Evolutionary conservation across 2,329 filamentous ascomycete genomes (phyloP).

Genomic region (Venturia aucupariae): DNA sequence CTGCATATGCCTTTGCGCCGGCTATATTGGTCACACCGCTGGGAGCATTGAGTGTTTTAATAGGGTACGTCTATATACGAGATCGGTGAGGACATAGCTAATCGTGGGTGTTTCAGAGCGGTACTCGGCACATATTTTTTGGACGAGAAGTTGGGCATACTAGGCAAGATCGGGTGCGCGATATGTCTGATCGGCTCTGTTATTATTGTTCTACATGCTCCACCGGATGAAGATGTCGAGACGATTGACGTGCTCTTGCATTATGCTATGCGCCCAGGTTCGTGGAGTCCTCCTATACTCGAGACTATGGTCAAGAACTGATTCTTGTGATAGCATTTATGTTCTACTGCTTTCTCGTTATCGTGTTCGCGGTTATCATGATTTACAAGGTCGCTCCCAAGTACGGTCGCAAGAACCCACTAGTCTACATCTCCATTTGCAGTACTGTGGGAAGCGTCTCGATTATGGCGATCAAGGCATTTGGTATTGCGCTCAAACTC

Average conservation of each 20-base stretch:
- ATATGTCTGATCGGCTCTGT: conserved; percentile 94
- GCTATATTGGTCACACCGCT: conserved; percentile 97
- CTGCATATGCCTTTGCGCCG: conserved; percentile 94
- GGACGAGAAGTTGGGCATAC: conserved; percentile 75
- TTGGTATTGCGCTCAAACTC: conserved; percentile 93
- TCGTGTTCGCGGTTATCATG: conserved; percentile 81
- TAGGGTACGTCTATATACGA: conserved; percentile 48
- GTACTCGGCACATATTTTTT: conserved; percentile 93
- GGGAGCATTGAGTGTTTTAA: conserved; percentile 86
- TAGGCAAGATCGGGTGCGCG: conserved; percentile 91
- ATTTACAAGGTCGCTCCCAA: conserved; percentile 88
- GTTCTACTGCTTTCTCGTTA: conserved; percentile 71
- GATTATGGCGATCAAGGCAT: conserved; percentile 98
- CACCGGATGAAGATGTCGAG: conserved; percentile 81
- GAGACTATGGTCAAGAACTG: not conserved
- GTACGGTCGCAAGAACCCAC: conserved; percentile 88
- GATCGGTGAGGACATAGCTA: not conserved
- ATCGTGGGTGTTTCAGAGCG: conserved; percentile 42
- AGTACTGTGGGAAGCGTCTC: conserved; percentile 94
- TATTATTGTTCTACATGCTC: conserved; percentile 95
- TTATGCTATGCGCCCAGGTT: conserved; percentile 87
- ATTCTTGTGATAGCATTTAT: conserved; percentile 61
- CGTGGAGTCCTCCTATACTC: conserved; percentile 18
- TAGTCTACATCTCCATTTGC: conserved; percentile 96
- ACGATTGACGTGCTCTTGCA: conserved; percentile 86